phyloP scores from a whole-genome alignment of 345 rosid genomes.

The Eutrema japonicum region DNA sequence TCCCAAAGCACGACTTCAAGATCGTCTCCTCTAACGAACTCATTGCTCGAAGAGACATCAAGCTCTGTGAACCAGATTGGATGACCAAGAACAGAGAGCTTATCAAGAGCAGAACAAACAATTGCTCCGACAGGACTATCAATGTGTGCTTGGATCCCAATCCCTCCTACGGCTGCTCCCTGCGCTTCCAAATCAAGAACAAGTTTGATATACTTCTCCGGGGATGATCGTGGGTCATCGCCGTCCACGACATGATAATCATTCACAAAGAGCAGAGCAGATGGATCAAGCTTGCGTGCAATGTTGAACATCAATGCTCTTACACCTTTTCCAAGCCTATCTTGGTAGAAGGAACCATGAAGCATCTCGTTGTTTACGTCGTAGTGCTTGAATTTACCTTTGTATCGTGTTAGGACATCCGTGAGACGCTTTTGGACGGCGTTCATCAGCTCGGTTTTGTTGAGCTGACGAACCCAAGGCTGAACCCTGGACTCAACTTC shows the following conservation, averaged over 20 bases:
- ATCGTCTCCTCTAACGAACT: slow-evolving; percentile 76
- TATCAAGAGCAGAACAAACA: slow-evolving; percentile 63
- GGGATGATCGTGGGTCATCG: slow-evolving; percentile 64
- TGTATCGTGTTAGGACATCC: slow-evolving; percentile 54
- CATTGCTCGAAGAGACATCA: slow-evolving; percentile 62
- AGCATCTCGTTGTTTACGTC: slow-evolving; percentile 68
- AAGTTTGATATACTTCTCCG: slow-evolving; percentile 67
- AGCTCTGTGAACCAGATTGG: slow-evolving; percentile 67
- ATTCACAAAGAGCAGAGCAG: slow-evolving; percentile 75
- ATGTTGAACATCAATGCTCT: slow-evolving; percentile 73
- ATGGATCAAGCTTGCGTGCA: slow-evolving; percentile 71
- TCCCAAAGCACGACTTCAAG: slow-evolving; percentile 88
- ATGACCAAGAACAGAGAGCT: slow-evolving; percentile 54
- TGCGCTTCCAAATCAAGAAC: slow-evolving; percentile 71
- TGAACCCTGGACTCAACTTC: slow-evolving; percentile 56
- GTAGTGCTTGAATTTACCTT: slow-evolving; percentile 81
- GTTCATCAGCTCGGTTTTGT: slow-evolving; percentile 43
- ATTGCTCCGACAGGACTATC: slow-evolving; percentile 55
- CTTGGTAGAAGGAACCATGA: slow-evolving; percentile 79
- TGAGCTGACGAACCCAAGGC: slow-evolving; percentile 54
- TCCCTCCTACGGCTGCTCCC: slow-evolving; percentile 61
- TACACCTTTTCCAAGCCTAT: slow-evolving; percentile 62
- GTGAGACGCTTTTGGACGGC: slow-evolving; percentile 53
- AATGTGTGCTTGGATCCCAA: slow-evolving; percentile 62
- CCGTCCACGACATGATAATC: slow-evolving; percentile 93